A percentile compares a stretch with the other conserved stretches of the same genome.
Evolutionary conservation across 2,329 filamentous ascomycete species (phyloP).

Genomic region (Waltergamsia citrina): DNA sequence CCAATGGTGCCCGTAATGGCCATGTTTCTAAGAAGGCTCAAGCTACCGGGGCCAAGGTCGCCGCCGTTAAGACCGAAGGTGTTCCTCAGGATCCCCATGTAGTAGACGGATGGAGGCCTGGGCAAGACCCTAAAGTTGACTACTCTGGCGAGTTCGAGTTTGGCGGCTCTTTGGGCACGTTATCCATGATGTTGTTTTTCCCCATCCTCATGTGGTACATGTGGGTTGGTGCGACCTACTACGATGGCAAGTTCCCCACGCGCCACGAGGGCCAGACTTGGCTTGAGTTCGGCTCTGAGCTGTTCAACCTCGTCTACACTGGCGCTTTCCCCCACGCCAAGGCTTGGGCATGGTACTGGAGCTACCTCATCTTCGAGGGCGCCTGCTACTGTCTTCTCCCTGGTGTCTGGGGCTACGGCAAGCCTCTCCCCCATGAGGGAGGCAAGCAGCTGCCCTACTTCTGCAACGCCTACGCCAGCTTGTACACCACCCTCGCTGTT

Average conservation of each 20-base stretch:
- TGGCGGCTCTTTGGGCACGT: slow-evolving; percentile 73
- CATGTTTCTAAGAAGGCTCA: slow-evolving; percentile 8
- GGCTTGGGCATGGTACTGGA: slow-evolving; percentile 93
- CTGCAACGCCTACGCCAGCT: slow-evolving; percentile 81
- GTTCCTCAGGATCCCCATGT: slow-evolving; percentile 11
- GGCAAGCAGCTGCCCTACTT: slow-evolving; percentile 89
- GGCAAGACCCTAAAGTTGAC: slow-evolving; percentile 53
- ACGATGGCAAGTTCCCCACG: slow-evolving; percentile 71
- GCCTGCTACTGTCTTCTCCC: slow-evolving; percentile 78
- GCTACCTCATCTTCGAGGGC: slow-evolving; percentile 78
- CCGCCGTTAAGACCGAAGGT: slow-evolving; percentile 8
- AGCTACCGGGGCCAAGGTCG: slow-evolving; percentile 11
- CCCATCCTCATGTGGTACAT: slow-evolving; percentile 98
- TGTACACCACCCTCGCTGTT: slow-evolving; percentile 75
- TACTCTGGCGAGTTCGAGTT: slow-evolving; percentile 67
- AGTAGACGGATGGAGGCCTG: slow-evolving; percentile 48
- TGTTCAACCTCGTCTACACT: slow-evolving; percentile 66
- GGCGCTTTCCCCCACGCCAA: slow-evolving; percentile 74
- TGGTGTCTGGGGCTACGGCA: slow-evolving; percentile 80
- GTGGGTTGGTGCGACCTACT: slow-evolving; percentile 95
- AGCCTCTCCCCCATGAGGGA: slow-evolving; percentile 72
- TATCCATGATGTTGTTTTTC: slow-evolving; percentile 83
- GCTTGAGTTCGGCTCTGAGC: slow-evolving; percentile 60
- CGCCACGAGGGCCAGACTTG: slow-evolving; percentile 57
- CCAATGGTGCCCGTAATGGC: slow-evolving; percentile 19